A percentile compares a stretch with the other conserved stretches of the same genome.
These are phyloP conservation scores for Zopfochytrium polystomum DNA, from an alignment of 371 early-diverging fungal genomes.

Conservation along the genomic window DNA sequence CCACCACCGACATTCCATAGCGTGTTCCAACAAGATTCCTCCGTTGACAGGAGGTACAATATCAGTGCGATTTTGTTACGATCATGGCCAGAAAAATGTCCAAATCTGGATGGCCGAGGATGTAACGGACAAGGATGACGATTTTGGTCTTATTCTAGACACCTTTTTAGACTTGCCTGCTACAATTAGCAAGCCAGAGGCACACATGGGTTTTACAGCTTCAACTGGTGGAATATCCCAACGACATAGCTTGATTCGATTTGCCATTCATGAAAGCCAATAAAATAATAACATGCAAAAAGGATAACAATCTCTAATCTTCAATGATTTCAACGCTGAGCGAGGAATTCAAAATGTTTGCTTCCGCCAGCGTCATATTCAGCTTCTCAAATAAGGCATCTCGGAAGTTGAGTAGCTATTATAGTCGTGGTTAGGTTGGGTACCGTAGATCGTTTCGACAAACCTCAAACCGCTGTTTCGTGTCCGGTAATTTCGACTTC, in stretches of 20 bases:
- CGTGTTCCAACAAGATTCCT: conserved; percentile 43
- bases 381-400: conserved; percentile 28
- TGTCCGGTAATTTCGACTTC: conserved; percentile 54
- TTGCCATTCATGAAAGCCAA: not conserved
- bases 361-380: conserved; percentile 28
- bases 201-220: conserved; percentile 50
- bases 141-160: not conserved
- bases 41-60: conserved; percentile 33
- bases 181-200: not conserved
- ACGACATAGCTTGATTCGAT: not conserved
- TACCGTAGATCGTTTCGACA: not conserved
- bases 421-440: not conserved
- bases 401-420: conserved; percentile 34
- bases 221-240: conserved; percentile 55
- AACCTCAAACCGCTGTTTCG: conserved; percentile 64
- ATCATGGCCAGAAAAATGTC: not conserved
- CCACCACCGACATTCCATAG: conserved; percentile 49
- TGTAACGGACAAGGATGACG: not conserved
- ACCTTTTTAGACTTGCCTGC: not conserved
- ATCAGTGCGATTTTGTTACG: not conserved
- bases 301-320: no score
- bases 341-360: conserved; percentile 27
- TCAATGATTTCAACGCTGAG: conserved; percentile 38
- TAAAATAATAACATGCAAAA: no score
- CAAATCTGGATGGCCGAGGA: not conserved